phyloP scores from a whole-genome alignment of 345 rosid genomes.

The Arabidopsis arenosa region DNA sequence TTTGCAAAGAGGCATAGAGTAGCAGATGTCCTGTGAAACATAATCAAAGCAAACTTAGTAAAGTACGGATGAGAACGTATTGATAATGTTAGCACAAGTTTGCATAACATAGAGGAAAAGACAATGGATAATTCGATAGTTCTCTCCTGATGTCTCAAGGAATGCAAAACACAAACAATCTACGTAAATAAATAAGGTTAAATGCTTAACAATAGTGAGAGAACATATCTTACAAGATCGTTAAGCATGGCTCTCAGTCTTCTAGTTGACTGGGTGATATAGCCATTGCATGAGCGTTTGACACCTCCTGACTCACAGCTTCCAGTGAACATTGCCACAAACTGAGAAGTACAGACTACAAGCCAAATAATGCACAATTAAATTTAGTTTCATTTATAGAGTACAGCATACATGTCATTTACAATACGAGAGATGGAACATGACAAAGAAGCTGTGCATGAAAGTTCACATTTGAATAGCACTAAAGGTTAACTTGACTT shows the following conservation, averaged over 20 bases:
- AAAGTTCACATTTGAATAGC: constrained; percentile 30
- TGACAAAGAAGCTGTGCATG: constrained; percentile 26
- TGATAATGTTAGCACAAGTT: not conserved
- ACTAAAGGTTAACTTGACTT: constrained; percentile 12
- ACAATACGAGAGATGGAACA: constrained; percentile 14
- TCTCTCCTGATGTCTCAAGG: constrained; percentile 14
- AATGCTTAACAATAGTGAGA: constrained; percentile 10
- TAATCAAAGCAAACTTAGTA: constrained; percentile 16
- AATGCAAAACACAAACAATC: constrained; percentile 9
- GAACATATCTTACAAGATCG: constrained; percentile 75
- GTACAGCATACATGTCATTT: not conserved
- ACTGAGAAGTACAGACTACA: constrained; percentile 86
- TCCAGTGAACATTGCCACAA: constrained; percentile 82
- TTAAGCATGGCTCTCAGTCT: constrained; percentile 75
- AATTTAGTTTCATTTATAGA: constrained; percentile 6
- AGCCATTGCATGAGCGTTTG: constrained; percentile 65
- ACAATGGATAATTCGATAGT: not conserved
- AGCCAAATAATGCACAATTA: constrained; percentile 21
- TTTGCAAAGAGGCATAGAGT: constrained; percentile 93
- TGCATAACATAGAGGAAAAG: not conserved
- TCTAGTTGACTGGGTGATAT: constrained; percentile 85
- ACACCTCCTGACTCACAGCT: constrained; percentile 51
- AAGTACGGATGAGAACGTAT: constrained; percentile 3
- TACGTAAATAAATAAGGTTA: not conserved
- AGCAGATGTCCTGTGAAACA: constrained; percentile 70